Evolutionary conservation across 805 yeast genomes (phyloP).

Genomic region (Yarrowia osloensis): DNA sequence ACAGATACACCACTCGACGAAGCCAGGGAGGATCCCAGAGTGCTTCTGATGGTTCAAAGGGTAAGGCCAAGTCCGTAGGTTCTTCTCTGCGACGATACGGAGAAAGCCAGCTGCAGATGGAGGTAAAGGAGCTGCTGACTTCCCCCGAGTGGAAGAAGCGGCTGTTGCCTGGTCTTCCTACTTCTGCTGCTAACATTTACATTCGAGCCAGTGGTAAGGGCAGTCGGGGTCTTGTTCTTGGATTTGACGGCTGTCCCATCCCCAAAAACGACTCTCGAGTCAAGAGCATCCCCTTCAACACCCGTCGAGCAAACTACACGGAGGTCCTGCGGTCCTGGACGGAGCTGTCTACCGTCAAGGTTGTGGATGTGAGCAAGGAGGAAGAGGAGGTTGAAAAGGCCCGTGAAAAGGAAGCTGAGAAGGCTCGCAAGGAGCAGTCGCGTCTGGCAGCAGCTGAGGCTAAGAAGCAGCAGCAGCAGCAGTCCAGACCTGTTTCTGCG

Average conservation of each 20-base stretch:
- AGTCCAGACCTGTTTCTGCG: conserved; percentile 28
- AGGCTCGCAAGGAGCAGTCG: conserved; percentile 19
- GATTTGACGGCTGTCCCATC: conserved; percentile 59
- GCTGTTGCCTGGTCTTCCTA: conserved; percentile 5
- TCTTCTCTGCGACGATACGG: conserved; percentile 85
- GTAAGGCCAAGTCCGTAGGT: conserved; percentile 96
- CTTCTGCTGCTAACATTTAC: conserved; percentile 49
- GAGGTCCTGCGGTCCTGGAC: conserved; percentile 87
- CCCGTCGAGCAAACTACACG: conserved; percentile 77
- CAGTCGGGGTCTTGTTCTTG: conserved; percentile 64
- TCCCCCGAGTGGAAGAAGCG: conserved; percentile 61
- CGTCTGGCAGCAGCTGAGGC: conserved; percentile 24
- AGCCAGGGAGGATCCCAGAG: conserved; percentile 98
- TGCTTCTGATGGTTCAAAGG: conserved; percentile 87
- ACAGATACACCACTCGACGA: conserved; percentile 91
- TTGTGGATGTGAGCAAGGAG: conserved; percentile 57
- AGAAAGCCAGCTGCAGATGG: conserved; percentile 78
- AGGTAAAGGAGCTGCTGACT: conserved; percentile 66
- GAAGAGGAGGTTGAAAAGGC: conserved; percentile 35
- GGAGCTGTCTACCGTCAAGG: conserved; percentile 61
- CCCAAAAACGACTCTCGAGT: conserved; percentile 62
- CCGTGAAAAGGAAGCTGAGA: conserved; percentile 38
- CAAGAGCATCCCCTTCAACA: conserved; percentile 80
- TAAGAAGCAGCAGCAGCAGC: conserved; percentile 29
- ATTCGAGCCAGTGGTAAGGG: conserved; percentile 77